Base-by-base conservation (phyloP, 148 eudicot genomes). In the Talinum fruticosum region DNA sequence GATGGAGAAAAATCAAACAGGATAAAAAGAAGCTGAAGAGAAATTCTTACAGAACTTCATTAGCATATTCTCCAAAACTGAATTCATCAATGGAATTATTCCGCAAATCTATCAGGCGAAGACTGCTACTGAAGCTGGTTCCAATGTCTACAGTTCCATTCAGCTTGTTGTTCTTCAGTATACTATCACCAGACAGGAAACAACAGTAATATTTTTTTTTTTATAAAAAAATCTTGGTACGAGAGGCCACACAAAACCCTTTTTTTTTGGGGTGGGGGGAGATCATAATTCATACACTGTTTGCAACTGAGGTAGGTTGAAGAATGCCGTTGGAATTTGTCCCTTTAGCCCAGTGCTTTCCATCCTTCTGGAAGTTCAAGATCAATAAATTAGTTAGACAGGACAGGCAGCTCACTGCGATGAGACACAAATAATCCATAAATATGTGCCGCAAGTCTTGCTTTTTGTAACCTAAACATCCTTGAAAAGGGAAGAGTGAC, bases 301-400 rank as follows among this genome's bases (percentile, higher is more conserved):
- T 74, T 86, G 79, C 33, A 86, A 16, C 45, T 79, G 84, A 65
- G 84, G 86, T 47, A 75, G 47, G 79, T 79, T 81, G 44, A 83
- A 83, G 26, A 86, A 34, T 62, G n/a, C 54, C 30, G 47, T 54
- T 23, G 86, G 86, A 53, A 83, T 47, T 66, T 59, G 41, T 69
- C 88, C 86, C 61, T 73, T 59, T 73, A 86, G 79, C 49, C 78
- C 71, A 73, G 81, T 82, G 57, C 79, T 66, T 23, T 83, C 72
- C 88, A 86, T 86, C 77, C 26, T 32, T 75, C 88, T 86, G 86
- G 51, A 62, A 41, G 59, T 54, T 47, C 73, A 78, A 34, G 33
- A 49, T 71, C 66, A 47, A 37, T 13, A 53, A 24, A 69, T 77
- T 51, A 67, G 30, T 30, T 32, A 36, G 2, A 62, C 1, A 75